Evolutionary conservation across 2,329 filamentous ascomycete species (phyloP).

Genomic region (Ascochyta koolunga): DNA sequence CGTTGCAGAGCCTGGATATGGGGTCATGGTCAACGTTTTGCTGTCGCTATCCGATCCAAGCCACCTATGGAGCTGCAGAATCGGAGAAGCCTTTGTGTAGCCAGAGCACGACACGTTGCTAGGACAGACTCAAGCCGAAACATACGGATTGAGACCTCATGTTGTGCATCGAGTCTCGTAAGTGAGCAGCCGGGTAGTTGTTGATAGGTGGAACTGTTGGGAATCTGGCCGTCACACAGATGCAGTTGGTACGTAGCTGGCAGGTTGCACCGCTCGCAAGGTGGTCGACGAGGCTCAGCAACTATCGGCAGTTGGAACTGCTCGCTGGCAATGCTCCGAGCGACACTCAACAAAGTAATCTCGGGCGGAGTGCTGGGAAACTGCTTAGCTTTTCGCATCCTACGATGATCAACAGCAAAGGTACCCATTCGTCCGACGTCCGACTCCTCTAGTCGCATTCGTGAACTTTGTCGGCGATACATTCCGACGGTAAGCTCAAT

Average conservation of each 20-base stretch:
- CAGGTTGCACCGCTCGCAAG: slow-evolving; percentile 11
- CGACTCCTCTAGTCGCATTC: slow-evolving; percentile 1
- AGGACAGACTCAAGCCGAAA: slow-evolving; percentile 20
- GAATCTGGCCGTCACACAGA: slow-evolving; percentile 31
- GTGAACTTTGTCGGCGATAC: slow-evolving; percentile 1
- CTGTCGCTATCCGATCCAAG: slow-evolving; percentile 27
- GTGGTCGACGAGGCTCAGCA: slow-evolving; percentile 17
- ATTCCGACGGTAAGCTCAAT: background rate
- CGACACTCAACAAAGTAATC: slow-evolving; percentile 22
- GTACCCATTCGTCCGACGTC: slow-evolving; percentile 5
- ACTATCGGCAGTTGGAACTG: slow-evolving; percentile 15
- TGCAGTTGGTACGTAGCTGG: slow-evolving; percentile 21
- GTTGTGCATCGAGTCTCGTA: slow-evolving; percentile 28
- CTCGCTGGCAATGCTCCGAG: background rate
- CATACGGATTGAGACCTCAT: slow-evolving; percentile 21
- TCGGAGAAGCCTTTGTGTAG: slow-evolving; percentile 21
- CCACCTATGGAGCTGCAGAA: slow-evolving; percentile 35
- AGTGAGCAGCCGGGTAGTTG: slow-evolving; percentile 25
- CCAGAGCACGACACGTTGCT: slow-evolving; percentile 33
- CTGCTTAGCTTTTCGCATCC: slow-evolving; percentile 6
- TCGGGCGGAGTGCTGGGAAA: slow-evolving; percentile 12
- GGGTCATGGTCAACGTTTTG: background rate
- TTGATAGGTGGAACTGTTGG: slow-evolving; percentile 41
- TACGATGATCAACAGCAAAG: slow-evolving; percentile 3
- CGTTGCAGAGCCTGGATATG: background rate